These are phyloP conservation scores for Cadophora gregata DNA, from an alignment of 2,329 filamentous ascomycete genomes.

Conservation along the genomic window DNA sequence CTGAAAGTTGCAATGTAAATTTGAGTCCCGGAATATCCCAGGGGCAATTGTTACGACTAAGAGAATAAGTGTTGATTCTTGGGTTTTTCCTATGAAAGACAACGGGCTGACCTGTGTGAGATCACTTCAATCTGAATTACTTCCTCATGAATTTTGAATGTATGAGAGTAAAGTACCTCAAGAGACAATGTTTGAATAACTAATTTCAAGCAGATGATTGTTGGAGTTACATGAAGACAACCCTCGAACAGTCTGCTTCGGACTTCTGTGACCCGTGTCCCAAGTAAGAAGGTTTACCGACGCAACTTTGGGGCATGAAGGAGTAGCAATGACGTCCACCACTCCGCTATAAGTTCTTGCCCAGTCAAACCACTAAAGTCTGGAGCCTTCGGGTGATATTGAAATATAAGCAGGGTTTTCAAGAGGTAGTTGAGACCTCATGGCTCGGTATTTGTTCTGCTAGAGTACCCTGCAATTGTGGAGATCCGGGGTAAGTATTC, in stretches of 20 bases:
- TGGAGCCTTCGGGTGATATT: not conserved
- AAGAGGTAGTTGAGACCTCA: not conserved
- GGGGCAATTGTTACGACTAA: no score
- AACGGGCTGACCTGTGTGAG: no score
- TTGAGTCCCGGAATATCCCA: no score
- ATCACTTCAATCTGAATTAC: no score
- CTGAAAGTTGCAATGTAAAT: no score
- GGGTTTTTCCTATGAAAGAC: no score
- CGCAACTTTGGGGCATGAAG: not conserved
- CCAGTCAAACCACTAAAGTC: not conserved
- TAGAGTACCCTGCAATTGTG: not conserved
- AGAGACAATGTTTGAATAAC: not conserved
- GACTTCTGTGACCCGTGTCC: not conserved
- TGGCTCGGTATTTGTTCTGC: not conserved
- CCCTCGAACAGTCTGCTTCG: not conserved
- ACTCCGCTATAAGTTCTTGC: not conserved
- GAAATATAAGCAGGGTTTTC: not conserved
- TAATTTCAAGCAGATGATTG: not conserved
- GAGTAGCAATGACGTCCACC: not conserved
- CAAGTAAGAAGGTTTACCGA: conserved; percentile 12
- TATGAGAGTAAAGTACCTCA: no score
- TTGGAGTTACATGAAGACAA: not conserved
- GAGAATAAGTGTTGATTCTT: no score
- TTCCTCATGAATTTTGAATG: no score
- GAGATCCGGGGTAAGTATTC: conserved; percentile 13